phyloP scores from a whole-genome alignment of 257 asterid species.

The Solanum corneliomulleri region DNA sequence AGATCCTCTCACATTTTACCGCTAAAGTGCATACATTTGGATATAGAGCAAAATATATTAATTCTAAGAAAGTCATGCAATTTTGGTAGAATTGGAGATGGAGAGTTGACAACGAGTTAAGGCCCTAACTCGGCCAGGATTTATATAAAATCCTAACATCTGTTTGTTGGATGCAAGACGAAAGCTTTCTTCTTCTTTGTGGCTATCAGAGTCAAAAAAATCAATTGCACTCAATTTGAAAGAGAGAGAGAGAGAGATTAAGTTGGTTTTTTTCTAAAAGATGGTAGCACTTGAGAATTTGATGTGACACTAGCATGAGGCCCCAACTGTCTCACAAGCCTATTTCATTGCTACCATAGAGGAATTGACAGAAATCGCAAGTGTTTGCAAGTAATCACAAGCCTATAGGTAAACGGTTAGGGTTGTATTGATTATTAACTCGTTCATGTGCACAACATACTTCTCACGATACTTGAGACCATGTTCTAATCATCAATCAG shows the following conservation, averaged over 20 bases:
- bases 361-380: neutral
- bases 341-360: neutral
- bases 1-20: neutral
- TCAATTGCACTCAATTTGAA: neutral
- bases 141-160: neutral
- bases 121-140: neutral
- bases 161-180: neutral
- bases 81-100: neutral
- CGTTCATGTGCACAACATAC: neutral
- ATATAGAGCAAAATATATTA: neutral
- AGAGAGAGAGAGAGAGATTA: neutral
- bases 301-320: neutral
- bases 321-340: neutral
- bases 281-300: neutral
- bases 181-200: neutral
- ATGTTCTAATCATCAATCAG: neutral
- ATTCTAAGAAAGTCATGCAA: neutral
- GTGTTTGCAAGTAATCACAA: neutral
- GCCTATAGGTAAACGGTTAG: neutral
- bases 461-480: neutral
- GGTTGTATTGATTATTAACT: neutral
- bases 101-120: neutral
- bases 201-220: neutral
- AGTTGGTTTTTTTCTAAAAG: neutral
- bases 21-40: neutral